Conservation (phyloP, 495 filamentous ascomycete species). For the Penicillium flavigenum region DNA sequence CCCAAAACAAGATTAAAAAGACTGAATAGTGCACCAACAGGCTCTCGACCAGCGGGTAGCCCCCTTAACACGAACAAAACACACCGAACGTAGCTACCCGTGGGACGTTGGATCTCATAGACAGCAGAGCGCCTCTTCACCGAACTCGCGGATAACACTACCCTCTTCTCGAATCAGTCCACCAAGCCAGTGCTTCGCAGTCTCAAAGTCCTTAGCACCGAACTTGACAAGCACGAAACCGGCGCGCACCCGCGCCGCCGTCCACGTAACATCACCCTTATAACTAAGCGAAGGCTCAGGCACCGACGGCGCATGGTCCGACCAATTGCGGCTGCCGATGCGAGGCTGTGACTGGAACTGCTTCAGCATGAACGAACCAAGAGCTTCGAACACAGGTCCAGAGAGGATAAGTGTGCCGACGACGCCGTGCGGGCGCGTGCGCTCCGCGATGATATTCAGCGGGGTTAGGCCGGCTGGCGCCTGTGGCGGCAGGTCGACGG, state of each 20-base stretch:
- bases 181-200: conserved; percentile 60
- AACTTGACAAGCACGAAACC: conserved; percentile 92
- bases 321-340: conserved; percentile 80
- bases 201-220: conserved; percentile 60
- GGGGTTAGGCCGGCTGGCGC: conserved; percentile 21
- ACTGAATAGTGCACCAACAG: too few species aligned
- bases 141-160: conserved; percentile 57
- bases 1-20: not conserved
- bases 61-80: not conserved
- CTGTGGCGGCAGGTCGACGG: conserved; percentile 13
- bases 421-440: conserved; percentile 53
- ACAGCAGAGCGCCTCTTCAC: conserved; percentile 62
- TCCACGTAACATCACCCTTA: conserved; percentile 75
- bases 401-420: conserved; percentile 82
- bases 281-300: conserved; percentile 33
- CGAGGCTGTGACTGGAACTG: conserved; percentile 76
- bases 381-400: conserved; percentile 64
- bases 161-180: conserved; percentile 57
- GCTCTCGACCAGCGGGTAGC: conserved; percentile 11
- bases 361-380: conserved; percentile 68
- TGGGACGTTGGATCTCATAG: conserved; percentile 36
- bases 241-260: conserved; percentile 70
- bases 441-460: conserved; percentile 40
- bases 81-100: not conserved
- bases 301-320: conserved; percentile 37